These are phyloP conservation scores for Chlamydomonas incerta DNA, from an alignment of 139 green algal species.

Conservation along the genomic window DNA sequence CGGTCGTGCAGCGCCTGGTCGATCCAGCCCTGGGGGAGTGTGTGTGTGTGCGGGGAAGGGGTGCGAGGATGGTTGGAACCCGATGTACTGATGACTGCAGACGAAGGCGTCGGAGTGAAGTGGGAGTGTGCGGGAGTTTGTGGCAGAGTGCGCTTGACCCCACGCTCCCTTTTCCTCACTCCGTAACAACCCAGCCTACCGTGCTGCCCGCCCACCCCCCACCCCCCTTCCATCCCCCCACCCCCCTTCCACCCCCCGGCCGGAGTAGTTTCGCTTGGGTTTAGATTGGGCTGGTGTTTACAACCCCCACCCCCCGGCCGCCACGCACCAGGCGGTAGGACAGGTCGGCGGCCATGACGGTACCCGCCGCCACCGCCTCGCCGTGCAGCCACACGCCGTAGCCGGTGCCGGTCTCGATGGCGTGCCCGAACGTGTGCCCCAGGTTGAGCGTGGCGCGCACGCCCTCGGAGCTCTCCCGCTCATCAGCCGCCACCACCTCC, in stretches of 20 bases:
- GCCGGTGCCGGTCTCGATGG: conserved; percentile 91
- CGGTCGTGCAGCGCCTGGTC: conserved; percentile 79
- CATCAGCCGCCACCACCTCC: conserved; percentile 92
- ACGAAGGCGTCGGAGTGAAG: no score
- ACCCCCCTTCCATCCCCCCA: no score
- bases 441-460: conserved; percentile 98
- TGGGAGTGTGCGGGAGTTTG: no score
- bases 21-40: conserved; percentile 87
- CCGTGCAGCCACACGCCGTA: conserved; percentile 77
- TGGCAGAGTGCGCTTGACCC: no score
- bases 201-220: no score
- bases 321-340: conserved; percentile 79
- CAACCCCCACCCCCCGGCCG: neutral
- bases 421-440: conserved; percentile 99
- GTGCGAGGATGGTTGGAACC: no score
- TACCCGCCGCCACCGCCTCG: conserved; percentile 95
- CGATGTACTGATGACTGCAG: no score
- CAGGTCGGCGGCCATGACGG: conserved; percentile 97
- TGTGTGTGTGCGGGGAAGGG: neutral
- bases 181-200: no score
- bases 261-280: no score
- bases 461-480: conserved; percentile 89
- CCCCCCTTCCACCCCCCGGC: no score
- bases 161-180: no score
- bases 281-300: neutral